phyloP scores from a whole-genome alignment of 192 early-diverging fungal genomes.

The Coemansia sp. region DNA sequence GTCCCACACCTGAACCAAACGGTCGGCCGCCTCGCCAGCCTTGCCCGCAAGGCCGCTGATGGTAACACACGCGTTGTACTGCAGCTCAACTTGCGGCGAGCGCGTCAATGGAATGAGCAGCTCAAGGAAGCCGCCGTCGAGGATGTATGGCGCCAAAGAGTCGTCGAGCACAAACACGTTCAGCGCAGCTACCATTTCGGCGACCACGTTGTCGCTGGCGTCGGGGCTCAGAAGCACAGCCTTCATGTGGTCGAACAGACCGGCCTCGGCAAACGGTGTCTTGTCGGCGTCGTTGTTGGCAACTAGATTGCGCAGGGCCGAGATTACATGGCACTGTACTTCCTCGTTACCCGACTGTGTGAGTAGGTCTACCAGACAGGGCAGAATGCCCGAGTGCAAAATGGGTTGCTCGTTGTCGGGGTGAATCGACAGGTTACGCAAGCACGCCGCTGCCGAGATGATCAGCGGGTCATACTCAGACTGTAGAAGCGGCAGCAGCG shows the following conservation, averaged over 20 bases:
- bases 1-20: constrained; percentile 69
- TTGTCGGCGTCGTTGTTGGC: constrained; percentile 76
- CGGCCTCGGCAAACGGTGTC: constrained; percentile 69
- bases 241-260: constrained; percentile 71
- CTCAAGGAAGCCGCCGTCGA: constrained; percentile 63
- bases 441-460: constrained; percentile 80
- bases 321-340: constrained; percentile 85
- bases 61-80: constrained; percentile 74
- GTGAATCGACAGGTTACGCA: constrained; percentile 90
- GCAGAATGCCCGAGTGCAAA: constrained; percentile 75
- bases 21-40: constrained; percentile 60
- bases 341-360: constrained; percentile 69
- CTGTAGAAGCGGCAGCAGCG: constrained; percentile 71
- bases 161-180: constrained; percentile 80
- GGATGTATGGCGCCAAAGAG: constrained; percentile 64
- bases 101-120: constrained; percentile 68
- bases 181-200: constrained; percentile 83
- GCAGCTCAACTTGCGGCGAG: constrained; percentile 59
- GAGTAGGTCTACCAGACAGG: constrained; percentile 43
- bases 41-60: constrained; percentile 67
- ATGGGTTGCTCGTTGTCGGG: constrained; percentile 82
- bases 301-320: constrained; percentile 80
- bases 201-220: constrained; percentile 57
- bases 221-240: constrained; percentile 25
- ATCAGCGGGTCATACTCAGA: constrained; percentile 74